Percentiles rank a stretch among this genome's conserved stretches.
Conservation (phyloP, 1,284 basidiomycete species). For the Xanthoconium separans region DNA sequence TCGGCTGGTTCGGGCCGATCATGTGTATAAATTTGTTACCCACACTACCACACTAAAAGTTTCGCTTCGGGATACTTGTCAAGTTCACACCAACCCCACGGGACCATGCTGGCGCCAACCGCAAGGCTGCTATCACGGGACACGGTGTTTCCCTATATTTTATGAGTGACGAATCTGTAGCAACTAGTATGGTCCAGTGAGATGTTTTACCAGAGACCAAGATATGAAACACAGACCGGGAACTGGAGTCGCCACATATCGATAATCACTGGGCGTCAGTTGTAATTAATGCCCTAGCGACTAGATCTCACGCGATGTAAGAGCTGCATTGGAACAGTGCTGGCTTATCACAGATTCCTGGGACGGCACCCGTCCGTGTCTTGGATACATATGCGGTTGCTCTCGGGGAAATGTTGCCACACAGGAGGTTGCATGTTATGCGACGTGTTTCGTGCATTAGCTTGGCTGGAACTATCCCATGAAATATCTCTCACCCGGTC, state of each 20-base stretch:
- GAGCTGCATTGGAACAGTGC: constrained; percentile 11
- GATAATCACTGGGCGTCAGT: constrained; percentile 59
- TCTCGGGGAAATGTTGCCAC: constrained; percentile 43
- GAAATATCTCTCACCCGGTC: constrained; percentile 19
- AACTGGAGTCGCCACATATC: constrained; percentile 68
- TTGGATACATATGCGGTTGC: constrained; percentile 44
- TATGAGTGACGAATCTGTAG: not conserved
- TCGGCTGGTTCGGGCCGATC: not conserved
- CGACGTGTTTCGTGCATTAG: constrained; percentile 48
- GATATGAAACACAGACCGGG: constrained; percentile 32
- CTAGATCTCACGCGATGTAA: constrained; percentile 20
- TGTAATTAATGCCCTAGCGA: constrained; percentile 31
- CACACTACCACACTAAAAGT: not conserved
- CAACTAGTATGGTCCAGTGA: constrained; percentile 1
- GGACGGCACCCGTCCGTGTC: constrained; percentile 34
- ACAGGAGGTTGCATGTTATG: constrained; percentile 44
- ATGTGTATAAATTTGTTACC: not conserved
- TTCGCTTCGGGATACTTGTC: not conserved
- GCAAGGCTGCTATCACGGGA: not conserved
- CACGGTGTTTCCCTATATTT: not conserved
- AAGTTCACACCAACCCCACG: not conserved
- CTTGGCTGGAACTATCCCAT: constrained; percentile 41
- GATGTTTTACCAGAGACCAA: not conserved
- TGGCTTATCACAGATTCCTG: constrained; percentile 27
- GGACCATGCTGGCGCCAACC: not conserved